These are phyloP conservation scores for Backusella sp. DNA, from an alignment of 192 early-diverging fungal species.

Conservation along the genomic window DNA sequence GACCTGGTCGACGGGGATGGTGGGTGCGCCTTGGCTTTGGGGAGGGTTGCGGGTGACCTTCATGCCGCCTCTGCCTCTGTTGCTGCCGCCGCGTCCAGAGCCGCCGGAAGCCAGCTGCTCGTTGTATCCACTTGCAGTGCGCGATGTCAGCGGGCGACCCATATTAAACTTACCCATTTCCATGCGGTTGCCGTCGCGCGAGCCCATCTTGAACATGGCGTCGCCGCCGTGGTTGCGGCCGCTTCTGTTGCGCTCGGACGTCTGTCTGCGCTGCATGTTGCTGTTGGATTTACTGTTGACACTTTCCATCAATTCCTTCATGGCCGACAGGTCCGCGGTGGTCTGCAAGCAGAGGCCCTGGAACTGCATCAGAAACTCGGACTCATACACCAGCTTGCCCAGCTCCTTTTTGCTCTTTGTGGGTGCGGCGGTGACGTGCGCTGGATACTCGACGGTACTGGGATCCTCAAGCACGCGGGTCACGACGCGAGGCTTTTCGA, in stretches of 20 bases:
- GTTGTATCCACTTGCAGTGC: constrained; percentile 35
- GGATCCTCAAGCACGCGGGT: constrained; percentile 43
- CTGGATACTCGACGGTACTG: constrained; percentile 41
- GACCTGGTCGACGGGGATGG: constrained; percentile 58
- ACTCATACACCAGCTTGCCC: constrained; percentile 66
- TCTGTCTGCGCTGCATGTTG: constrained; percentile 18
- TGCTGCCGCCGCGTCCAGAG: constrained; percentile 35
- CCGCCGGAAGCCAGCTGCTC: background rate
- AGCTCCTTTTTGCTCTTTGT: constrained; percentile 36
- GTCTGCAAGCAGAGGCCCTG: constrained; percentile 59
- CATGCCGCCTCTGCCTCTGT: constrained; percentile 42
- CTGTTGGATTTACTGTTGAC: constrained; percentile 2
- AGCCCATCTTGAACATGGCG: constrained; percentile 31
- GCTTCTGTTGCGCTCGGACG: constrained; percentile 29
- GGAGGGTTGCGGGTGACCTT: constrained; percentile 37
- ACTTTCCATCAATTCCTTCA: constrained; percentile 45
- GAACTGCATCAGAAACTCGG: constrained; percentile 82
- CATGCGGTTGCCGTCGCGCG: constrained; percentile 20
- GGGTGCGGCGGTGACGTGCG: constrained; percentile 51
- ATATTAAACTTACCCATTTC: constrained; percentile 43
- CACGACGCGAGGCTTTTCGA: background rate
- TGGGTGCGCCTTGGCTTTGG: constrained; percentile 38
- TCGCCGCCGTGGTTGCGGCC: constrained; percentile 24
- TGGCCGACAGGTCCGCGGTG: constrained; percentile 55
- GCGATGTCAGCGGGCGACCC: constrained; percentile 43